phyloP scores from a whole-genome alignment of 2,329 filamentous ascomycete genomes.

The Colletotrichum karsti region DNA sequence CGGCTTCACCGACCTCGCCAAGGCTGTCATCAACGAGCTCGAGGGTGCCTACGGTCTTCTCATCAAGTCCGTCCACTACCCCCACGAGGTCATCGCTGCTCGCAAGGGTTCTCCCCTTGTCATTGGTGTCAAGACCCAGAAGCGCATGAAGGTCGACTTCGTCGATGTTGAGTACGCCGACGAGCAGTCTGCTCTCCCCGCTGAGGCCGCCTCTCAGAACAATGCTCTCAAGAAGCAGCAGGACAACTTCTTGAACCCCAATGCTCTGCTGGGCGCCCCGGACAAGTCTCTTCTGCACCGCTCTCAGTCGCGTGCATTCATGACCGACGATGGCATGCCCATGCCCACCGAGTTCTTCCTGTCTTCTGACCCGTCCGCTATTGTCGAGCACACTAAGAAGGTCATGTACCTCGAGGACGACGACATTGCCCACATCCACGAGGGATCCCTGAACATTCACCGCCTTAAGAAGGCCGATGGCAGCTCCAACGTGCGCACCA shows the following conservation, averaged over 20 bases:
- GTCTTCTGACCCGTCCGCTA: conserved; percentile 96
- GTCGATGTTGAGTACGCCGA: conserved; percentile 98
- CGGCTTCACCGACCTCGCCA: conserved; percentile 95
- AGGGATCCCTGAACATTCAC: conserved; percentile 98
- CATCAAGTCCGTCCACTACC: conserved; percentile 98
- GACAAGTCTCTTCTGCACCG: conserved; percentile 99
- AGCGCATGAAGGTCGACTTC: conserved; percentile 99
- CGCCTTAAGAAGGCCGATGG: conserved; percentile 96
- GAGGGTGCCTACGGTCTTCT: conserved; percentile 97
- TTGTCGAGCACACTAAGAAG: conserved; percentile 99
- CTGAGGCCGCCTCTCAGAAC: conserved; percentile 95
- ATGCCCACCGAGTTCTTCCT: conserved; percentile 99
- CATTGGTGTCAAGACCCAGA: conserved; percentile 94
- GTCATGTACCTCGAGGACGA: conserved; percentile 99
- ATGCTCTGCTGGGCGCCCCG: conserved; percentile 81
- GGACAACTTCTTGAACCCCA: conserved; percentile 72
- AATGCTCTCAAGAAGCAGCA: conserved; percentile 92
- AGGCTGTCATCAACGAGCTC: conserved; percentile 98
- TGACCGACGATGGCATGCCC: conserved; percentile 97
- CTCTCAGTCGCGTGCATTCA: conserved; percentile 97
- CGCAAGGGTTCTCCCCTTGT: conserved; percentile 98
- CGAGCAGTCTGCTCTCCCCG: conserved; percentile 83
- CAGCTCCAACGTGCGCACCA: conserved; percentile 94
- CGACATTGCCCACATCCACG: conserved; percentile 99
- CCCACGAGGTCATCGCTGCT: conserved; percentile 96